phyloP scores from a whole-genome alignment of 768 basidiomycete genomes.

The Mycena amicta region DNA sequence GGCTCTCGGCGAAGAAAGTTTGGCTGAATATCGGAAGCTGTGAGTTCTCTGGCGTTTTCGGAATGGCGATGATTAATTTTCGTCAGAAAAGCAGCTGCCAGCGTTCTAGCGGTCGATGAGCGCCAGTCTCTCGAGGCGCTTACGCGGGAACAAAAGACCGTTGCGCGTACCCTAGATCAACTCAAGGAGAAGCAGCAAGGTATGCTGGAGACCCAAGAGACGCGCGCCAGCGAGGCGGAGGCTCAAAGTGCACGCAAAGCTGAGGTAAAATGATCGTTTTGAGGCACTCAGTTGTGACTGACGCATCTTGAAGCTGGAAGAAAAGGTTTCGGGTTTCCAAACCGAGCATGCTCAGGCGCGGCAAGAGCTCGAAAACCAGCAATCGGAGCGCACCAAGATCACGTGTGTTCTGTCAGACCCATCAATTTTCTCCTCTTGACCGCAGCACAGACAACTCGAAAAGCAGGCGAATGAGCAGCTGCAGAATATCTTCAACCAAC shows the following conservation, averaged over 20 bases:
- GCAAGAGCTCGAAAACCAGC: constrained; percentile 82
- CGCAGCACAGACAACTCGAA: constrained; percentile 72
- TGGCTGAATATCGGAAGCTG: constrained; percentile 87
- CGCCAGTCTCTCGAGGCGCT: constrained; percentile 84
- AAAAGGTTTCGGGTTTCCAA: constrained; percentile 57
- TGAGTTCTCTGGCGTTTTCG: constrained; percentile 49
- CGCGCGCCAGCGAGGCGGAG: constrained; percentile 56
- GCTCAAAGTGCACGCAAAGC: constrained; percentile 52
- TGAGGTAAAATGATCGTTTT: constrained; percentile 47
- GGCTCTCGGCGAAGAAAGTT: constrained; percentile 77
- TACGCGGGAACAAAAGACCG: constrained; percentile 79
- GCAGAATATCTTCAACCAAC: constrained; percentile 74
- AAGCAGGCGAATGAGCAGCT: constrained; percentile 92
- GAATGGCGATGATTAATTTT: too few relatives aligned
- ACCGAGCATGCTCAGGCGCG: constrained; percentile 64
- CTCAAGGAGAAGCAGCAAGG: constrained; percentile 72
- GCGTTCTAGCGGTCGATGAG: constrained; percentile 80
- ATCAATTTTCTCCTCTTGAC: background rate
- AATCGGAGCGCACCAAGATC: constrained; percentile 80
- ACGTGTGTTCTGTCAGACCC: constrained; percentile 59
- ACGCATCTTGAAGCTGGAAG: constrained; percentile 51
- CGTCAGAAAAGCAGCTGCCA: constrained; percentile 71
- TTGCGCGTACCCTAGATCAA: constrained; percentile 62
- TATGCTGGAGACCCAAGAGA: constrained; percentile 57
- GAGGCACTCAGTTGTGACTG: background rate